Percentiles rank a stretch among this genome's conserved stretches.
phyloP scores from a whole-genome alignment of 805 yeast species.

The Kazachstania kunashirensis region DNA sequence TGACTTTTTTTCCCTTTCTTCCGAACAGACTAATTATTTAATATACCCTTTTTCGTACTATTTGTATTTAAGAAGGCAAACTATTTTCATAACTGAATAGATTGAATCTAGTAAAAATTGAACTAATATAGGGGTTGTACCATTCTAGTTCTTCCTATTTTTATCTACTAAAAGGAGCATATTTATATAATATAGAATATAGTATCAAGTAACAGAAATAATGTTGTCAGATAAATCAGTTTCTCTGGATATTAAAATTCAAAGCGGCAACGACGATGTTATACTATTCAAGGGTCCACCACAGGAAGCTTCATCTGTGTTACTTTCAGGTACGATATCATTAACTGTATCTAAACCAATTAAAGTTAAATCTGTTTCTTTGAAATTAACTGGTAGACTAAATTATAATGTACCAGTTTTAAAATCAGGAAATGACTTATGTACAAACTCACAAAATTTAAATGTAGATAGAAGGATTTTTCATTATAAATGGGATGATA shows the following conservation, averaged over 20 bases:
- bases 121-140: too few species aligned
- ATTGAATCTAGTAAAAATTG: too few species aligned
- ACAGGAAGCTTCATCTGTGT: conserved; percentile 65
- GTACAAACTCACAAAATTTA: conserved; percentile 1
- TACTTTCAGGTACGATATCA: conserved; percentile 69
- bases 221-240: conserved; percentile 19
- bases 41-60: too few species aligned
- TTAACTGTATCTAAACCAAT: conserved; percentile 69
- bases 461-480: conserved; percentile 54
- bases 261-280: conserved; percentile 66
- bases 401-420: conserved; percentile 48
- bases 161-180: too few species aligned
- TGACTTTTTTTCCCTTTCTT: too few species aligned
- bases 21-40: too few species aligned
- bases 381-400: conserved; percentile 59
- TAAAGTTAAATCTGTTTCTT: conserved; percentile 49
- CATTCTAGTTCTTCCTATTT: too few species aligned
- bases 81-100: too few species aligned
- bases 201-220: conserved; percentile 20
- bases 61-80: too few species aligned
- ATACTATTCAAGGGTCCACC: conserved; percentile 71
- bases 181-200: too few species aligned
- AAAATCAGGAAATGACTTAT: neutral
- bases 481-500: conserved; percentile 71
- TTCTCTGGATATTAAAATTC: conserved; percentile 47